Evolutionary conservation across 768 basidiomycete genomes (phyloP).

Genomic region (Leucocoprinus sp.): DNA sequence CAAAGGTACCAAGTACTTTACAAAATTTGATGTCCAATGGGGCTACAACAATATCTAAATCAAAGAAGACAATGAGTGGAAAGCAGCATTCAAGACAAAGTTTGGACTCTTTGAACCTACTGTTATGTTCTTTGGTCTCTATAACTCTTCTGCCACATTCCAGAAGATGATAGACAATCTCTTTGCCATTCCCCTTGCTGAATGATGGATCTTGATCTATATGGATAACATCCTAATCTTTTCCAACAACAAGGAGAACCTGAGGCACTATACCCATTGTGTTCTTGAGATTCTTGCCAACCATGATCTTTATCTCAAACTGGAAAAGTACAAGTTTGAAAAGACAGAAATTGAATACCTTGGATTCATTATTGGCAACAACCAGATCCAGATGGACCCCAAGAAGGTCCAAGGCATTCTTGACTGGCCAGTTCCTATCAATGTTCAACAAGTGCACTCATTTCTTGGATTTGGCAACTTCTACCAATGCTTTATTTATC

Average conservation of each 20-base stretch:
- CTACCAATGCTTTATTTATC: conserved; percentile 5
- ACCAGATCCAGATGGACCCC: conserved; percentile 6
- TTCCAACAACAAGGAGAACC: conserved; percentile 4
- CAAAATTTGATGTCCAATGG: conserved; percentile 14
- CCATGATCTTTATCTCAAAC: conserved; percentile 1
- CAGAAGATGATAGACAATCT: conserved; percentile 14
- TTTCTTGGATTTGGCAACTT: conserved; percentile 13
- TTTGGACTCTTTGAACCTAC: conserved; percentile 15
- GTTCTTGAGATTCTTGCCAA: not conserved
- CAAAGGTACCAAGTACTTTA: conserved; percentile 21
- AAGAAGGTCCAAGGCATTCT: conserved; percentile 3
- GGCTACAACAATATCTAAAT: conserved; percentile 28
- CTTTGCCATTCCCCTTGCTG: conserved; percentile 14
- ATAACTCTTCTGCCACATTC: conserved; percentile 12
- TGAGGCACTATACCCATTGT: not conserved
- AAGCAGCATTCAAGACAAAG: conserved; percentile 32
- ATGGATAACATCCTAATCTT: conserved; percentile 34
- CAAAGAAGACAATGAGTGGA: conserved; percentile 30
- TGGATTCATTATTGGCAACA: not conserved
- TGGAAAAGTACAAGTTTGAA: conserved; percentile 8
- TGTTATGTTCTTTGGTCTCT: conserved; percentile 16
- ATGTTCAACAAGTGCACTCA: not conserved
- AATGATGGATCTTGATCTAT: conserved; percentile 27
- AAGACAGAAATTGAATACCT: conserved; percentile 5
- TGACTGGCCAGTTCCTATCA: conserved; percentile 4